A percentile compares a stretch with the other conserved stretches of the same genome.
Evolutionary conservation across 1,284 basidiomycete genomes (phyloP).

Genomic region (Cutaneotrichosporon dermatis): DNA sequence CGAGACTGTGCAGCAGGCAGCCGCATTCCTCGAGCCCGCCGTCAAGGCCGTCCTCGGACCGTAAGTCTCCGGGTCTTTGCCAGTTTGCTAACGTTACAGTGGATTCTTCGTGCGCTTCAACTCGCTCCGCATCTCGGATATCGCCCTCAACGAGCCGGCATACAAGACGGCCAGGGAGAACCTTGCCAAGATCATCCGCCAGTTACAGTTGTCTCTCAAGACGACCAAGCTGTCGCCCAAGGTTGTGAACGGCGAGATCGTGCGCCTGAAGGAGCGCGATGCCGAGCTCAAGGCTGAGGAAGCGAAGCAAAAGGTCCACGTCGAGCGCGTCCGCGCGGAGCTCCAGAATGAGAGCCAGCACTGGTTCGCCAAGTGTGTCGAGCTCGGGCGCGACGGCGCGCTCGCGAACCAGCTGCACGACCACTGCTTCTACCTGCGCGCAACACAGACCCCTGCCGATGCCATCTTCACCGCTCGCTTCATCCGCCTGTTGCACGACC

Average conservation of each 20-base stretch:
- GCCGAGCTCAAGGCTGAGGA: constrained; percentile 36
- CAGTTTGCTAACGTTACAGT: constrained; percentile 9
- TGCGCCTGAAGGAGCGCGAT: constrained; percentile 26
- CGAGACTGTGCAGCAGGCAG: constrained; percentile 31
- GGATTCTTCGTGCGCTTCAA: constrained; percentile 92
- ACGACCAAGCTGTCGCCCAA: constrained; percentile 1
- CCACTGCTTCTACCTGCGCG: constrained; percentile 88
- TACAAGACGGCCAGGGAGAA: constrained; percentile 49
- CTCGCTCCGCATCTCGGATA: constrained; percentile 85
- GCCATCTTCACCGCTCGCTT: constrained; percentile 91
- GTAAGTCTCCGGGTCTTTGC: constrained; percentile 1
- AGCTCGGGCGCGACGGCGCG: constrained; percentile 17
- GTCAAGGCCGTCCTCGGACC: constrained; percentile 27
- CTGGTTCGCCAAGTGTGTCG: constrained; percentile 69
- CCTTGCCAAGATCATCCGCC: constrained; percentile 41
- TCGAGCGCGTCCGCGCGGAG: constrained; percentile 57
- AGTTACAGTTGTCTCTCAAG: constrained; percentile 29
- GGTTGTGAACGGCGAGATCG: constrained; percentile 22
- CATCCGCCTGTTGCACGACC: constrained; percentile 77
- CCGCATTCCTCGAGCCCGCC: constrained; percentile 23
- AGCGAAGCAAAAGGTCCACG: constrained; percentile 35
- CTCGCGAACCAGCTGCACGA: constrained; percentile 52
- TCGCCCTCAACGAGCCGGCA: constrained; percentile 58
- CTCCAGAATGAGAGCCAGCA: constrained; percentile 79
- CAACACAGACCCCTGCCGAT: constrained; percentile 88